phyloP scores from a whole-genome alignment of 768 basidiomycete genomes.

The Coprinopsis sp. region DNA sequence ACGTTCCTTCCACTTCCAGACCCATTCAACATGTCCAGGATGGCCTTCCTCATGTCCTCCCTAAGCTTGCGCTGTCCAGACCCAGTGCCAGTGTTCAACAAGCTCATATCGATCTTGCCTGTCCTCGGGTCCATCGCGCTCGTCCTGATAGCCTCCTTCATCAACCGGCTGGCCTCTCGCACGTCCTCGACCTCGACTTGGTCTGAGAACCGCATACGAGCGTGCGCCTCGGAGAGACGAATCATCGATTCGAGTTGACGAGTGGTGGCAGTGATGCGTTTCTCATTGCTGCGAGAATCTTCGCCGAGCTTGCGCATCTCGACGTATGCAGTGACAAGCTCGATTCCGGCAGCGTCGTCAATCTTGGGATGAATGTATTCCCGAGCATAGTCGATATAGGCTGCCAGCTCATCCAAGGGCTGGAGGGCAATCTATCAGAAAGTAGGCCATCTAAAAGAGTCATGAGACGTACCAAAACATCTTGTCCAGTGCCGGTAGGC shows the following conservation, averaged over 20 bases:
- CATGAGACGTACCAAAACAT: slow-evolving; percentile 63
- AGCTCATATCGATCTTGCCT: slow-evolving; percentile 94
- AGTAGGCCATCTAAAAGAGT: not conserved
- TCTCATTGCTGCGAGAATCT: slow-evolving; percentile 83
- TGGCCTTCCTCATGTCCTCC: slow-evolving; percentile 86
- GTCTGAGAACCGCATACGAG: slow-evolving; percentile 90
- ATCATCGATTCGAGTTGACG: slow-evolving; percentile 97
- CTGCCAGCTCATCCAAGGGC: slow-evolving; percentile 87
- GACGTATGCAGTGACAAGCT: slow-evolving; percentile 87
- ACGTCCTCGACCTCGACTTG: slow-evolving; percentile 86
- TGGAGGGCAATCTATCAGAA: slow-evolving; percentile 22
- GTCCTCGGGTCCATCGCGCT: slow-evolving; percentile 94
- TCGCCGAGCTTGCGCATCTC: slow-evolving; percentile 90
- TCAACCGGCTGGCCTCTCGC: slow-evolving; percentile 86
- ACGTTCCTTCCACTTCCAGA: slow-evolving; percentile 55
- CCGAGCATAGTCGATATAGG: slow-evolving; percentile 92
- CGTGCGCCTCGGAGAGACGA: slow-evolving; percentile 92
- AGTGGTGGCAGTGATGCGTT: slow-evolving; percentile 96
- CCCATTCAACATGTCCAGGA: slow-evolving; percentile 60
- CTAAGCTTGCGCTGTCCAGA: slow-evolving; percentile 78
- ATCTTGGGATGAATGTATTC: slow-evolving; percentile 81
- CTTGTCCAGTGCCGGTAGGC: slow-evolving; percentile 58
- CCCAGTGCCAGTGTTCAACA: slow-evolving; percentile 92
- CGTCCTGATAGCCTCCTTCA: slow-evolving; percentile 94
- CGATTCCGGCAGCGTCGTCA: slow-evolving; percentile 77